These are phyloP conservation scores for Arachnomyces sp. DNA, from an alignment of 2,329 filamentous ascomycete genomes.

Conservation along the genomic window DNA sequence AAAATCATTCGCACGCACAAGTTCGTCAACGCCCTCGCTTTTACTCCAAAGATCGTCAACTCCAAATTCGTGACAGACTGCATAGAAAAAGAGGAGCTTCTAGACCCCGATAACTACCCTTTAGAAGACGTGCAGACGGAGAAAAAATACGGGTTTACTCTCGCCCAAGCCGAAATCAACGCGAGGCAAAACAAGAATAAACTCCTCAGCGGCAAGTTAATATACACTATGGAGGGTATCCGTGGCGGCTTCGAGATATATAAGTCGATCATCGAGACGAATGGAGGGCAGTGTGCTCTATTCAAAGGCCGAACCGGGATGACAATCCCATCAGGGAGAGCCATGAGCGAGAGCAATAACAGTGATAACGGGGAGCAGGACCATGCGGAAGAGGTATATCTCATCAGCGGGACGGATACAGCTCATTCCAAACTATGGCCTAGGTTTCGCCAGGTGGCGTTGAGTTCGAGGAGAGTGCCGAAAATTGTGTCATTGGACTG, in stretches of 20 bases:
- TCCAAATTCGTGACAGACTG: slow-evolving; percentile 71
- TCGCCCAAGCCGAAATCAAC: slow-evolving; percentile 59
- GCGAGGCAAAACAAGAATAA: slow-evolving; percentile 69
- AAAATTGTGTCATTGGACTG: slow-evolving; percentile 79
- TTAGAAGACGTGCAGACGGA: slow-evolving; percentile 68
- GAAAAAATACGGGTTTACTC: slow-evolving; percentile 58
- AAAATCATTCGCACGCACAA: slow-evolving; percentile 84
- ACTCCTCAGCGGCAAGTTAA: slow-evolving; percentile 64
- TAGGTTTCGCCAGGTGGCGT: slow-evolving; percentile 70
- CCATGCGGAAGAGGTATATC: slow-evolving; percentile 63
- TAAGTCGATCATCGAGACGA: slow-evolving; percentile 75
- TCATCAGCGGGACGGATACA: slow-evolving; percentile 61
- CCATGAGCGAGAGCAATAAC: slow-evolving; percentile 24
- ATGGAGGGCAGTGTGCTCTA: slow-evolving; percentile 72
- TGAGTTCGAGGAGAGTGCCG: slow-evolving; percentile 68
- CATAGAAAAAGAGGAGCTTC: slow-evolving; percentile 58
- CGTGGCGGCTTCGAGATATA: slow-evolving; percentile 77
- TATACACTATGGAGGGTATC: slow-evolving; percentile 78
- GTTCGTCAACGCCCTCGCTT: slow-evolving; percentile 80
- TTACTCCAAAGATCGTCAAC: slow-evolving; percentile 67
- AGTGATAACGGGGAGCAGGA: slow-evolving; percentile 50
- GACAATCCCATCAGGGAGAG: slow-evolving; percentile 54
- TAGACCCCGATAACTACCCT: slow-evolving; percentile 55
- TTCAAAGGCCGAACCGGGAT: slow-evolving; percentile 67
- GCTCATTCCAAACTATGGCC: slow-evolving; percentile 69